Base-by-base conservation (phyloP, 2,329 filamentous ascomycete genomes). In the Neospermospora avenae region DNA sequence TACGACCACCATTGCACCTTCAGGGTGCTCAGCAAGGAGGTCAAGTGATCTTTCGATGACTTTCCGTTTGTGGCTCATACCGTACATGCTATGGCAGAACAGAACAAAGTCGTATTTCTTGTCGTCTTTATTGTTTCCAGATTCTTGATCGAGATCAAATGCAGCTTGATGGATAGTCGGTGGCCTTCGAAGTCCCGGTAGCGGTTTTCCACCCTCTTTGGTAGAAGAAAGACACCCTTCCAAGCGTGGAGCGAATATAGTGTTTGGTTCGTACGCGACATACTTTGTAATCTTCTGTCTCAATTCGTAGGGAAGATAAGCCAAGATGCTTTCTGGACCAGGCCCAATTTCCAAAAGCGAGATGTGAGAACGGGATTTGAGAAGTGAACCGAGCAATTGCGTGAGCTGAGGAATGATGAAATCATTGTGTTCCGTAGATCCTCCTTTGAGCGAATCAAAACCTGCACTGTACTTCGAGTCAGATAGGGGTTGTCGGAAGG, bases 281-380 rank as follows among this genome's bases (percentile, higher is more conserved):
- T 42, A 42, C 39, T 20, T 22, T 18, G 4, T 22, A n/a, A 42
- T 42, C n/a, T 42, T 42, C 4, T 18, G 5, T 8, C 39, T 42
- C 39, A 42, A 18, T n/a, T 42, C 39, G n/a, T n/a, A 8, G 11
- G 39, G n/a, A 4, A 42, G n/a, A 18, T 20, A 20, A 3, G 8
- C n/a, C 4, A 42, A 8, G 7, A 42, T n/a, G 10, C 39, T 42
- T n/a, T 22, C n/a, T n/a, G 39, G 39, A 11, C 39, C 39, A 22
- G 39, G 39, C 4, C n/a, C n/a, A n/a, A 42, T 42, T 20, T 42
- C 39, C 7, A 42, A n/a, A 8, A 42, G 77, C 78, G 49, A 77
- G 67, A 37, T 75, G 44, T 31, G 52, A 48, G 59, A 22, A 11
- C 37, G 65, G 14, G 14, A 16, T 37, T 34, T 44, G 10, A 18